Base-by-base conservation (phyloP, 1,139 yeast species). In the Kurtzmaniella quercitrusa region DNA sequence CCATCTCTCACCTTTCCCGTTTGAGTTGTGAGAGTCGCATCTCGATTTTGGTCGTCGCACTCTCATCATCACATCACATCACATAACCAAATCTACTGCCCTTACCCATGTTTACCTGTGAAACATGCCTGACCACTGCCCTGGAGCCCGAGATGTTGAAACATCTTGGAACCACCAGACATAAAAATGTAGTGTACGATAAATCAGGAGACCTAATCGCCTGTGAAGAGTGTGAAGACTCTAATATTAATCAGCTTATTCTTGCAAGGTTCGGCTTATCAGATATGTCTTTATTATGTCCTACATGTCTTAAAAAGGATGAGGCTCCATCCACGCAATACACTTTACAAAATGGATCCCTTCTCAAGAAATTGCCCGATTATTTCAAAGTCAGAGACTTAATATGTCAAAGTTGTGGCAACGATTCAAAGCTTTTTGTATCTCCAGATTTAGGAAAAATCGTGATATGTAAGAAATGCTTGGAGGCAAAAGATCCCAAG, bases 191-290 rank as follows among this genome's bases (percentile, higher is more conserved):
- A 7, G 51, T 48, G 41, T 65, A 64, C 47, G 58, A 57, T 7
- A 45, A 53, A 0, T 50, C 62, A 3, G 68, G 63, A 25, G 82
- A 79, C 51, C 57, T 61, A 10, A 56, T 81, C 10, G 70, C 67
- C 48, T 81, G 87, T 58, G 84, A 79, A 54, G 77, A 73, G 39
- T 81, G 87, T 58, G 68, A 68, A 17, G 79, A 78, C 53, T 55
- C 67, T 40, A 81, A 79, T 54, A 69, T 81, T 39, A 84, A 79
- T 55, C 77, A 75, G 51, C 60, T 81, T 42, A 68, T 66, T 41
- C 66, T 81, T 37, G 62, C 75, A 8, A 58, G 85, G 40, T 77
- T 70, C 56, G 85, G 82, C 1, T 76, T 81, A 18, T 68, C 74
- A 17, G 82, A 77, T 50, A 73, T 81, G 73, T 59, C 73, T 0